phyloP scores from a whole-genome alignment of 2,329 filamentous ascomycete genomes.

The Cercospora sesami region DNA sequence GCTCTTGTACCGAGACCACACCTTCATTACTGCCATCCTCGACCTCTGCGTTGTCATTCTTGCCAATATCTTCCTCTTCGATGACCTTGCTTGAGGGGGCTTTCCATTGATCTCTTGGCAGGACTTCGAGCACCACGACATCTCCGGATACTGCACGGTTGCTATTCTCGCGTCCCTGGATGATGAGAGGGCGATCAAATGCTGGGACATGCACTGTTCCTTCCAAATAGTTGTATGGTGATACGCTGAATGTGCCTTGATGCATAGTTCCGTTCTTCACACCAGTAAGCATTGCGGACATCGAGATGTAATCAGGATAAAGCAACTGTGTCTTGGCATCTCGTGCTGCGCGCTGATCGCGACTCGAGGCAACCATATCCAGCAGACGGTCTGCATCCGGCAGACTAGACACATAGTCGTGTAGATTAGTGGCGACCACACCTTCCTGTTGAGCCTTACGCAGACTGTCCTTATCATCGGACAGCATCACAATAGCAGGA shows the following conservation, averaged over 20 bases:
- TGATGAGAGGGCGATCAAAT: conserved; percentile 83
- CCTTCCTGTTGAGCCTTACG: conserved; percentile 75
- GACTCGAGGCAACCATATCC: conserved; percentile 86
- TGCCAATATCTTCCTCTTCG: conserved; percentile 87
- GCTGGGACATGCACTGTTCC: conserved; percentile 85
- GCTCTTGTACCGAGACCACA: conserved; percentile 85
- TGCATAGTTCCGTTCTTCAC: conserved; percentile 85
- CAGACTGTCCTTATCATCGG: conserved; percentile 85
- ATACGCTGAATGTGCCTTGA: conserved; percentile 93
- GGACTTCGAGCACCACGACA: conserved; percentile 85
- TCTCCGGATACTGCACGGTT: conserved; percentile 92
- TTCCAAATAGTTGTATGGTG: conserved; percentile 96
- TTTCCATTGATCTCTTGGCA: conserved; percentile 96
- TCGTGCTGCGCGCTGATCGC: conserved; percentile 65
- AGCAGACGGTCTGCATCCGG: conserved; percentile 81
- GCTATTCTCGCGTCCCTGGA: conserved; percentile 92
- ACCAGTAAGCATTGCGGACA: conserved; percentile 93
- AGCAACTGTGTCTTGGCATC: conserved; percentile 70
- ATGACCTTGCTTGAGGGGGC: conserved; percentile 92
- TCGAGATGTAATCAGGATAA: conserved; percentile 84
- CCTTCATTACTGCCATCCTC: conserved; percentile 72
- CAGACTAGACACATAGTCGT: conserved; percentile 78
- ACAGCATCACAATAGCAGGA: conserved; percentile 87
- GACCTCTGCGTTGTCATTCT: conserved; percentile 87
- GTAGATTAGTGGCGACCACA: conserved; percentile 64